Conservation (phyloP, 305 asterid species). For the Solanum hybrid region DNA sequence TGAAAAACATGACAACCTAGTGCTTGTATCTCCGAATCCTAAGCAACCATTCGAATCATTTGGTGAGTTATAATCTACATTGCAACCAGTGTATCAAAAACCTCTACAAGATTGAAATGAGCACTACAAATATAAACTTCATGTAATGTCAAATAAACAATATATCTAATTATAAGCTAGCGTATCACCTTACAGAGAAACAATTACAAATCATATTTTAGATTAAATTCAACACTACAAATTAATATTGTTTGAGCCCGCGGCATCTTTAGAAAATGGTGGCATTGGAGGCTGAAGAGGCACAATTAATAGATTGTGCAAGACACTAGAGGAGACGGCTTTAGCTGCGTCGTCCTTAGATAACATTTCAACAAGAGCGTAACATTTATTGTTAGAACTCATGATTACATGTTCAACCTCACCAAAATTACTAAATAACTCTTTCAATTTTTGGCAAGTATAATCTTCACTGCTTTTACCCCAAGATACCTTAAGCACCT, state of each 20-base stretch:
- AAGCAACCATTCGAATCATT: neutral
- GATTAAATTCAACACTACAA: too few relatives aligned
- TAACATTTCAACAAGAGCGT: too few relatives aligned
- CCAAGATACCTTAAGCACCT: slow-evolving; percentile 39
- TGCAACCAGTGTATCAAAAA: too few relatives aligned
- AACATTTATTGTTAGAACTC: neutral
- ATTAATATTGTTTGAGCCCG: neutral
- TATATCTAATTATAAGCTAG: neutral
- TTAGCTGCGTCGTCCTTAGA: too few relatives aligned
- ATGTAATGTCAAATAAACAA: neutral
- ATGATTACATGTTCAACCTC: neutral
- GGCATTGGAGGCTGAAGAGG: neutral
- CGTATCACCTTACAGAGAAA: neutral
- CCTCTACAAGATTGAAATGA: neutral
- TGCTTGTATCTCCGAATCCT: neutral
- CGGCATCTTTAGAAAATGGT: neutral
- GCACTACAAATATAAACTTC: too few relatives aligned
- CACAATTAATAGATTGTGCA: neutral
- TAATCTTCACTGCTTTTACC: slow-evolving; percentile 45
- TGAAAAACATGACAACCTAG: neutral
- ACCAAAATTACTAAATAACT: slow-evolving; percentile 26
- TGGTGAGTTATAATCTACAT: neutral
- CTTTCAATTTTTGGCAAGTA: slow-evolving; percentile 36
- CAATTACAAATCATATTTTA: neutral
- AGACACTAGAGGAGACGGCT: neutral